phyloP scores from a whole-genome alignment of 129 eudicot species.

The Helichrysum umbraculigerum region DNA sequence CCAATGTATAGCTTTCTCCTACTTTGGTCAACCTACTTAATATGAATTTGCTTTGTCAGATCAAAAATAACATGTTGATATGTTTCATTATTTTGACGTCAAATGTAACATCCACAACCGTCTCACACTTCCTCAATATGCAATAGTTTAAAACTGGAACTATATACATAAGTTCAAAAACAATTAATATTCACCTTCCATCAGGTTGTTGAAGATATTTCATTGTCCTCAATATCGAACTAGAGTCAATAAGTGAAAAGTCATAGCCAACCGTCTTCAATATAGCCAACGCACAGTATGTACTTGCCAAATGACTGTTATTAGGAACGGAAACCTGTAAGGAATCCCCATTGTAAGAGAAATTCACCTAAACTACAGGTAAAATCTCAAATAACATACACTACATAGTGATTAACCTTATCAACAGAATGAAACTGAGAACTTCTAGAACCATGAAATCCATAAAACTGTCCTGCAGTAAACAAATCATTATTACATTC shows the following conservation, averaged over 20 bases:
- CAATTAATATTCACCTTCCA: slow-evolving; percentile 62
- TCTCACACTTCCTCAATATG: not conserved
- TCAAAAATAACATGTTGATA: not conserved
- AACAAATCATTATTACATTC: slow-evolving; percentile 16
- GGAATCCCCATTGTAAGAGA: slow-evolving; percentile 4
- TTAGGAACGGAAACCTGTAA: slow-evolving; percentile 64
- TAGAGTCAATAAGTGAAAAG: slow-evolving; percentile 52
- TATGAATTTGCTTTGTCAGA: slow-evolving; percentile 10
- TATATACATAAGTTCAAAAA: not conserved
- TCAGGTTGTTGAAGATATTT: slow-evolving; percentile 77
- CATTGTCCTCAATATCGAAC: slow-evolving; percentile 65
- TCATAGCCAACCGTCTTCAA: slow-evolving; percentile 78
- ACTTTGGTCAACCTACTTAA: not conserved
- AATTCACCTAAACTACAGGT: not conserved
- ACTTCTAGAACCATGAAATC: slow-evolving; percentile 92
- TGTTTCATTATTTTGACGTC: not conserved
- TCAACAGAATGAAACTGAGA: slow-evolving; percentile 61
- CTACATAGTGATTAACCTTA: slow-evolving; percentile 21
- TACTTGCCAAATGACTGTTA: slow-evolving; percentile 94
- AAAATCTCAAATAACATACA: not conserved
- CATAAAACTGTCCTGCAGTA: slow-evolving; percentile 80
- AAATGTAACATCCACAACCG: not conserved
- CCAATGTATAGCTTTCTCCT: not conserved
- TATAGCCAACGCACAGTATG: slow-evolving; percentile 95
- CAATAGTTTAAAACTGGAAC: not conserved